Evolutionary conservation across 1,139 yeast species (phyloP).

Genomic region (Pneumocystis oryctolagi): DNA sequence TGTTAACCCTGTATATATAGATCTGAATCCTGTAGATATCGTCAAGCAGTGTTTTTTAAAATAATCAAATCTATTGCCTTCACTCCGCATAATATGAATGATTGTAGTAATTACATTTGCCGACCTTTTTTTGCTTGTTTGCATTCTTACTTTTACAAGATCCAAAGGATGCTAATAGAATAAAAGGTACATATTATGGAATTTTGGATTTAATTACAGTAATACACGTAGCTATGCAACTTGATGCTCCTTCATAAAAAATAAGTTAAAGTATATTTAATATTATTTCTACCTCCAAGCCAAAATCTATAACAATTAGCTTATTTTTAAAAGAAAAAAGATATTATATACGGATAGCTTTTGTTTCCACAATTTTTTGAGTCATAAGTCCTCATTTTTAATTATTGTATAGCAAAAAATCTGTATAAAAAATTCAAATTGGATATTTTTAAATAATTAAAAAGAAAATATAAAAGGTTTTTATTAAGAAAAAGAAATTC

Average conservation of each 20-base stretch:
- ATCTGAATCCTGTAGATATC: slow-evolving; percentile 31
- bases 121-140: slow-evolving; percentile 52
- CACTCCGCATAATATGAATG: slow-evolving; percentile 41
- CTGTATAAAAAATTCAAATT: background rate
- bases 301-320: slow-evolving; percentile 28
- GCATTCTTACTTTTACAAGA: slow-evolving; percentile 71
- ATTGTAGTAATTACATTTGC: slow-evolving; percentile 50
- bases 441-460: too few species aligned
- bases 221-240: slow-evolving; percentile 28
- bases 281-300: slow-evolving; percentile 35
- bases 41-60: background rate
- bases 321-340: background rate
- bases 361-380: background rate
- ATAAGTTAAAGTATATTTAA: background rate
- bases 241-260: slow-evolving; percentile 19
- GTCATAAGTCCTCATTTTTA: background rate
- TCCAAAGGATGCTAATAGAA: slow-evolving; percentile 48
- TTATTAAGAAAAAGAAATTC: background rate
- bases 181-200: background rate
- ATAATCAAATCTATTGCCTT: slow-evolving; percentile 26
- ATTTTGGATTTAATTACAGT: slow-evolving; percentile 11
- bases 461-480: background rate
- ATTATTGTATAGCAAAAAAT: background rate
- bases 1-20: slow-evolving; percentile 63
- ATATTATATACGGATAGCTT: slow-evolving; percentile 15